Base-by-base conservation (phyloP, 805 yeast genomes). In the Metschnikowia kunwiensis region DNA sequence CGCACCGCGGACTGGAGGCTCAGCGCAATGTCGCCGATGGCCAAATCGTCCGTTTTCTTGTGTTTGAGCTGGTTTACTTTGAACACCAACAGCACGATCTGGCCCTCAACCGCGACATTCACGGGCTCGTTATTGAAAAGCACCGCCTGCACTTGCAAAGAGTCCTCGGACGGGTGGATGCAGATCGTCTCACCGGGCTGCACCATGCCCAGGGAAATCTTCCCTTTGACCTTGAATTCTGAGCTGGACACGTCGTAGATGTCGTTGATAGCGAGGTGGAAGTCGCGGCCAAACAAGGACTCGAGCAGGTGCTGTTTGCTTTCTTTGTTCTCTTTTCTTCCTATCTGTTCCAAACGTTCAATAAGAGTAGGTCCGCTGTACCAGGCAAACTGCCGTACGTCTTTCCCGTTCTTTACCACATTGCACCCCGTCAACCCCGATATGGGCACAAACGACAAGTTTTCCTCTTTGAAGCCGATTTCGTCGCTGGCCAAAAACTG, bases 401-500 rank as follows among this genome's bases (percentile, higher is more conserved):
- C 35, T 3, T 44, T 34, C 5, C 71, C 66, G 11, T 32, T 40
- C 18, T 70, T 73, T 11, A 75, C 75, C 9, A 85, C 80, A 50
- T 83, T 82, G 32, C 68, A 75, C 7, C 94, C 94, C 3, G 70
- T 56, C 30, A 78, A 67, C 0, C 91, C 94, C 7, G 86, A 77
- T 18, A 80, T 73, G 2, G 94, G 93, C 2, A 85, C 65, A 44
- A 76, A 82, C 3, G 58, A 51, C 2, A 82, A 49, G 31, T 62
- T 57, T 27, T 69, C 60, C 3, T 45, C 30, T 3, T 49, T 33
- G 50, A 69, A 85, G 0, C 81, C 80, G 20, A 80, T 74, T 9
- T 71, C 74, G 1, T 49, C 51, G n/a, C 66, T 55, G 3, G 64
- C 54, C 46, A 85, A 62, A 52, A 72, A 81, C 28, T 69, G 75